Conservation (phyloP, 768 basidiomycete species). For the Hemileccinum rubropunctum region DNA sequence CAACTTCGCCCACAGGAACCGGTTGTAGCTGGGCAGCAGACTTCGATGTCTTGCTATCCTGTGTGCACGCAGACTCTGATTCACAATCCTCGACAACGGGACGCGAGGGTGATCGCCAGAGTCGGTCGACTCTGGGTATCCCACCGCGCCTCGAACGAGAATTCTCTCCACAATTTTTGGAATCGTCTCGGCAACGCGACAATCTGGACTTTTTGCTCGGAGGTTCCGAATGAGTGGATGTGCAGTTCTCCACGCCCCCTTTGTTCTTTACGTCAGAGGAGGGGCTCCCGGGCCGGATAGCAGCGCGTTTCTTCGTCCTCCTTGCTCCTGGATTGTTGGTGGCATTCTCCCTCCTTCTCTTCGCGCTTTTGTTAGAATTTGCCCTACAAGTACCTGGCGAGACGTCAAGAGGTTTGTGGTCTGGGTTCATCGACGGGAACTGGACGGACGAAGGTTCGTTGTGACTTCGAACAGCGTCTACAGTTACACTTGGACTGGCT, state of each 20-base stretch:
- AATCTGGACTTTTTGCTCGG: constrained; percentile 21
- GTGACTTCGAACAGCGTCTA: background rate
- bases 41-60: constrained; percentile 5
- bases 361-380: constrained; percentile 1
- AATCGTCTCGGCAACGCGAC: constrained; percentile 1
- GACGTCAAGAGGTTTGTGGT: background rate
- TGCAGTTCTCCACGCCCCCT: constrained; percentile 1
- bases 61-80: background rate
- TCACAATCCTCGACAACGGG: background rate
- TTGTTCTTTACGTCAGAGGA: background rate
- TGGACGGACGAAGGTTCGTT: background rate
- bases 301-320: constrained; percentile 8
- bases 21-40: background rate
- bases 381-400: background rate
- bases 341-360: background rate
- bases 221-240: constrained; percentile 8
- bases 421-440: constrained; percentile 1
- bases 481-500: background rate
- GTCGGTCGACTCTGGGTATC: background rate
- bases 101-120: constrained; percentile 10
- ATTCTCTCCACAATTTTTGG: background rate
- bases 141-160: background rate
- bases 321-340: background rate
- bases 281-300: background rate
- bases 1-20: constrained; percentile 4